Percentiles rank a stretch among this genome's conserved stretches.
Evolutionary conservation across 805 yeast species (phyloP).

Genomic region (Kazachstania psychrophila): DNA sequence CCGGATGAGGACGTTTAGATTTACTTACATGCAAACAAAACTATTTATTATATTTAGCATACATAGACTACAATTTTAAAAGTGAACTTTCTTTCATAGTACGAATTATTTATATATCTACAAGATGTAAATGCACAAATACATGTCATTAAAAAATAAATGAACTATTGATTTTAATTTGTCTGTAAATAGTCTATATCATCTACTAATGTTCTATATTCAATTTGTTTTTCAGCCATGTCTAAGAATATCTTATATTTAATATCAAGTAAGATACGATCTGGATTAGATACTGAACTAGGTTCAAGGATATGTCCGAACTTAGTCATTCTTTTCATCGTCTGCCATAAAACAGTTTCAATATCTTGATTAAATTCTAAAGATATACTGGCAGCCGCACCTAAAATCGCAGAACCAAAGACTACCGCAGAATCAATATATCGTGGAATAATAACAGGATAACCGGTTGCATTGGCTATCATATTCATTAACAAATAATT

Average conservation of each 20-base stretch:
- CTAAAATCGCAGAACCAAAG: slow-evolving; percentile 88
- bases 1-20: neutral
- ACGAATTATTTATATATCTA: too few species aligned
- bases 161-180: too few species aligned
- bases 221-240: slow-evolving; percentile 73
- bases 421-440: slow-evolving; percentile 97
- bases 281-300: slow-evolving; percentile 44
- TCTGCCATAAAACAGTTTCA: slow-evolving; percentile 62
- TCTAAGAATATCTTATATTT: slow-evolving; percentile 84
- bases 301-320: slow-evolving; percentile 77
- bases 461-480: slow-evolving; percentile 85
- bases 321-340: slow-evolving; percentile 78
- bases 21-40: neutral
- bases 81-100: too few species aligned
- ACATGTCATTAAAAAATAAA: too few species aligned
- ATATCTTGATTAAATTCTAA: slow-evolving; percentile 31
- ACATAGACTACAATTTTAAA: too few species aligned
- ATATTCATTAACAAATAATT: slow-evolving; percentile 82
- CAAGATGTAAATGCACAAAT: too few species aligned
- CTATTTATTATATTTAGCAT: too few species aligned
- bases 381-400: slow-evolving; percentile 84
- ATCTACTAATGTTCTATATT: slow-evolving; percentile 64
- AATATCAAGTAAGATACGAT: slow-evolving; percentile 58
- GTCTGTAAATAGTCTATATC: too few species aligned
- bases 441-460: slow-evolving; percentile 86